Conservation (phyloP, 2,329 filamentous ascomycete genomes). For the Beauveria brongniartii region DNA sequence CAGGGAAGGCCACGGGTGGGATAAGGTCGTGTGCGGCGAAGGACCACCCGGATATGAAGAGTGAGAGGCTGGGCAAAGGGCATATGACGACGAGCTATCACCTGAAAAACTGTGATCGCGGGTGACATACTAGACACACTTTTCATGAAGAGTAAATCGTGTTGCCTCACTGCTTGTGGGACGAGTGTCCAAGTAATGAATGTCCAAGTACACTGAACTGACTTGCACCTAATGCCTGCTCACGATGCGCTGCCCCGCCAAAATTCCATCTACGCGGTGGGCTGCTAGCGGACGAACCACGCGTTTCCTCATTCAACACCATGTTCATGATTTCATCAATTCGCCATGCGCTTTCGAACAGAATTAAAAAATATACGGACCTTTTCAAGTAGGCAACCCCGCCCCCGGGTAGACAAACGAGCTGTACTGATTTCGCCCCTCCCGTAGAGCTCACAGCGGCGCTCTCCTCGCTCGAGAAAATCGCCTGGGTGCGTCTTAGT, state of each 20-base stretch:
- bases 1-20: too few species aligned
- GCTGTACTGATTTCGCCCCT: neutral
- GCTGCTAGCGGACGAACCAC: neutral
- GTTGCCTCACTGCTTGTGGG: too few species aligned
- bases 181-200: too few species aligned
- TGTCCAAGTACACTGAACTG: too few species aligned
- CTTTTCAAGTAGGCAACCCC: slow-evolving; percentile 45
- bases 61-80: too few species aligned
- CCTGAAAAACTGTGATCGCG: too few species aligned
- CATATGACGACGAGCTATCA: too few species aligned
- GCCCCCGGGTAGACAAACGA: too few species aligned
- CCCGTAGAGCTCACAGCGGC: slow-evolving; percentile 50
- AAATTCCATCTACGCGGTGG: neutral
- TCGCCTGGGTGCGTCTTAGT: slow-evolving; percentile 85
- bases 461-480: slow-evolving; percentile 63
- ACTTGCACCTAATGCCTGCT: neutral
- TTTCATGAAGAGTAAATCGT: too few species aligned
- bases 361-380: slow-evolving; percentile 59
- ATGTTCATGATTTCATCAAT: slow-evolving; percentile 18
- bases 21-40: too few species aligned
- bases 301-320: slow-evolving; percentile 4
- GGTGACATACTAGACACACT: too few species aligned
- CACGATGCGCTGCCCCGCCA: slow-evolving; percentile 4
- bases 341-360: slow-evolving; percentile 56
- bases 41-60: too few species aligned